A percentile compares a stretch with the other conserved stretches of the same genome.
Conservation (phyloP, 257 asterid genomes). For the Przewalskia tangutica region DNA sequence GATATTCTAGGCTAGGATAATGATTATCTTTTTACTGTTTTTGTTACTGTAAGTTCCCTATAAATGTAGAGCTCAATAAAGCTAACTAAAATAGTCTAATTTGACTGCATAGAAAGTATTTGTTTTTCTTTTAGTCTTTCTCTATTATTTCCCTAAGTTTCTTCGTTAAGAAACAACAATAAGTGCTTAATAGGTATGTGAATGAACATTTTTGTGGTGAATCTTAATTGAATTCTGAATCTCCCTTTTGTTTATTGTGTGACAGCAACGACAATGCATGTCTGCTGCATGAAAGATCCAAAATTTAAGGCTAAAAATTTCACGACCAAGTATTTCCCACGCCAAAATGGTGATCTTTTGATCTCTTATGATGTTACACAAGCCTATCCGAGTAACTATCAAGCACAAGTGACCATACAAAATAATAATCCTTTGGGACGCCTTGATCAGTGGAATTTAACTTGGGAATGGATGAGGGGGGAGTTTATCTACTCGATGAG, state of each 20-base stretch:
- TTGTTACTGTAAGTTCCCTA: too few species aligned
- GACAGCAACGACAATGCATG: slow-evolving; percentile 56
- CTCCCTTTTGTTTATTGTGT: slow-evolving; percentile 7
- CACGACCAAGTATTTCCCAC: slow-evolving; percentile 45
- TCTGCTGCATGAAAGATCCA: slow-evolving; percentile 72
- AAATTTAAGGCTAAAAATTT: slow-evolving; percentile 39
- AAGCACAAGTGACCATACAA: slow-evolving; percentile 84
- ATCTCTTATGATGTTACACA: slow-evolving; percentile 64
- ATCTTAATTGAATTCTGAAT: slow-evolving; percentile 27
- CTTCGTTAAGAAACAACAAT: too few species aligned
- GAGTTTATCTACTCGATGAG: slow-evolving; percentile 72
- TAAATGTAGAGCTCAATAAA: too few species aligned
- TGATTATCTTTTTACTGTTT: too few species aligned
- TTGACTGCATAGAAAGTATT: too few species aligned
- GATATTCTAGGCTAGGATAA: too few species aligned
- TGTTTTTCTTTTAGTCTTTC: too few species aligned
- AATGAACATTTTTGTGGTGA: not conserved
- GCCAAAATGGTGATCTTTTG: slow-evolving; percentile 52
- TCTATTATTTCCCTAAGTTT: too few species aligned
- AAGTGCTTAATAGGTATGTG: not conserved
- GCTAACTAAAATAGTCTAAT: too few species aligned
- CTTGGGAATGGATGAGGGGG: slow-evolving; percentile 95
- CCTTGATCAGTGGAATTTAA: slow-evolving; percentile 83
- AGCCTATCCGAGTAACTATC: slow-evolving; percentile 54
- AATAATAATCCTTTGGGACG: slow-evolving; percentile 83